These are phyloP conservation scores for Fraxinus dipetala DNA, from an alignment of 305 asterid genomes.

Conservation along the genomic window DNA sequence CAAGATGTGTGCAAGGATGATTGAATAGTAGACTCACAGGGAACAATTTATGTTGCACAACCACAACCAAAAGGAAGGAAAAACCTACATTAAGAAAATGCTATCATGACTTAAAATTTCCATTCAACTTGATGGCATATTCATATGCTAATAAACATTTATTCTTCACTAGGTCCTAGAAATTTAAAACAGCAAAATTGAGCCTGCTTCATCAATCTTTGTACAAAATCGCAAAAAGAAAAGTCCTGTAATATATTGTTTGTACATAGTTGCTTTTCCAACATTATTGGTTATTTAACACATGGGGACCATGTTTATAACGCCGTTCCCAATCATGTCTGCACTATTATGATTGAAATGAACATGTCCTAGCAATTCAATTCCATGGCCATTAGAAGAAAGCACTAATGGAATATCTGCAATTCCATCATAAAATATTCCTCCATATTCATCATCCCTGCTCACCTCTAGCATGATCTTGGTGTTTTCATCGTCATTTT, in stretches of 20 bases:
- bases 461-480: constrained; percentile 11
- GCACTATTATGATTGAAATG: constrained; percentile 31
- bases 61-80: background rate
- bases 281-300: constrained; percentile 19
- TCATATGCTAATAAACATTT: background rate
- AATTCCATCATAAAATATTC: constrained; percentile 31
- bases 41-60: background rate
- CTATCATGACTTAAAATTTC: background rate
- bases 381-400: constrained; percentile 31
- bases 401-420: constrained; percentile 35
- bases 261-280: background rate
- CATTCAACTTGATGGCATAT: background rate
- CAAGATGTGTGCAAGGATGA: background rate
- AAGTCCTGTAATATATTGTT: background rate
- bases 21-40: background rate
- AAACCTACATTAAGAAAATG: background rate
- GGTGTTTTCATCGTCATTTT: constrained; percentile 21
- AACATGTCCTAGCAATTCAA: constrained; percentile 34
- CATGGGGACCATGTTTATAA: constrained; percentile 20
- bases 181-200: background rate
- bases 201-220: constrained; percentile 8
- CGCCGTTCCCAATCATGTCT: constrained; percentile 21
- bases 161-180: background rate
- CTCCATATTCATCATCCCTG: constrained; percentile 31
- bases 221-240: background rate